Evolutionary conservation across 164 flowering plant species (phyloP).

Genomic region (Platanus orientalis): DNA sequence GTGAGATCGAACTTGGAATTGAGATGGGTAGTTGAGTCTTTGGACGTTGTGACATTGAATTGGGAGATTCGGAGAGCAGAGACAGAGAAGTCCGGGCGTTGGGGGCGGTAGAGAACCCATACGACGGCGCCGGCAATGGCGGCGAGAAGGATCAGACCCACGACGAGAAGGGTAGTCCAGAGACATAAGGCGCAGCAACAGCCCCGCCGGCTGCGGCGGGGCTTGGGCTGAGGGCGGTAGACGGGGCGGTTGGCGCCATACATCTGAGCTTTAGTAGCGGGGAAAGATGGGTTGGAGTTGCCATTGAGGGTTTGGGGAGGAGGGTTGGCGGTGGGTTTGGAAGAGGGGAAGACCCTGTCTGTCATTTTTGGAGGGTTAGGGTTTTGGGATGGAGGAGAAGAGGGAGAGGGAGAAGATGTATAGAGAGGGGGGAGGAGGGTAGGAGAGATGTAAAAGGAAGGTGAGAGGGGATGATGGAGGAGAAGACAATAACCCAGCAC

Average conservation of each 20-base stretch:
- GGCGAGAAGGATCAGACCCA: conserved; percentile 39
- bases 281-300: too few relatives aligned
- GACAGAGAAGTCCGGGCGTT: conserved; percentile 67
- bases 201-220: conserved; percentile 39
- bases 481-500: too few relatives aligned
- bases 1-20: conserved; percentile 40
- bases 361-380: too few relatives aligned
- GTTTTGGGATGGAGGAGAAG: too few relatives aligned
- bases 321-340: too few relatives aligned
- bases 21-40: conserved; percentile 19
- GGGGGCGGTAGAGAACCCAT: conserved; percentile 75
- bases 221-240: conserved; percentile 61
- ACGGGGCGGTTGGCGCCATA: conserved; percentile 64
- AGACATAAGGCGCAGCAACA: conserved; percentile 56
- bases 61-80: conserved; percentile 46
- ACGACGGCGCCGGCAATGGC: conserved; percentile 51
- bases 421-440: too few relatives aligned
- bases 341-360: too few relatives aligned
- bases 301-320: too few relatives aligned
- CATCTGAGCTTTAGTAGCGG: conserved; percentile 58
- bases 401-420: too few relatives aligned
- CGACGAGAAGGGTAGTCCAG: conserved; percentile 43
- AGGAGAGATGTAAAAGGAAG: too few relatives aligned
- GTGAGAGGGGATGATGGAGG: too few relatives aligned
- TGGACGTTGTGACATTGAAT: conserved; percentile 57